Evolutionary conservation across 345 rosid species (phyloP).

Genomic region (Sonneratia caseolaris): DNA sequence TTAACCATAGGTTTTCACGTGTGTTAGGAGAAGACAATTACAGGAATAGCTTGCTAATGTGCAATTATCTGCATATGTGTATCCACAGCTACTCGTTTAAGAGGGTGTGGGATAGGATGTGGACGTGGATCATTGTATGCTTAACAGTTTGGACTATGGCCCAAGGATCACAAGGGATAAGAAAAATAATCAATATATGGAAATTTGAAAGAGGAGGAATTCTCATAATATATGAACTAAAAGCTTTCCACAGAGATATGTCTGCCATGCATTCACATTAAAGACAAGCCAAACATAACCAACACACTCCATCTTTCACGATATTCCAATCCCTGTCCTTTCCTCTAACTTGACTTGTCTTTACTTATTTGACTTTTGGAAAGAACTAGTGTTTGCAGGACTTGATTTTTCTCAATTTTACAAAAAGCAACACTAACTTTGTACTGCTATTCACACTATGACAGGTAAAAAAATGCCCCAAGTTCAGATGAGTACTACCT

Average conservation of each 20-base stretch:
- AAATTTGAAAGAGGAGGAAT: too few relatives aligned
- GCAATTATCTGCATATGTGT: background rate
- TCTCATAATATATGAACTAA: background rate
- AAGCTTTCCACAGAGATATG: background rate
- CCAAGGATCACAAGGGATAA: background rate
- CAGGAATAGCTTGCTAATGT: background rate
- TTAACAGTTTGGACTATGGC: background rate
- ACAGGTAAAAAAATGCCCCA: background rate
- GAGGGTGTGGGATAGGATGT: background rate
- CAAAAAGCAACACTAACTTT: background rate
- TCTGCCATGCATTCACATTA: background rate
- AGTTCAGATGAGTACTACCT: background rate
- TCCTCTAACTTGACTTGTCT: background rate
- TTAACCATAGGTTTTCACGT: background rate
- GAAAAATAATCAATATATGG: background rate
- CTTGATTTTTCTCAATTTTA: background rate
- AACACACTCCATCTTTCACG: background rate
- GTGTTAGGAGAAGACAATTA: background rate
- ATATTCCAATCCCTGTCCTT: background rate
- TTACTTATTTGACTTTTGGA: background rate
- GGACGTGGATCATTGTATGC: background rate
- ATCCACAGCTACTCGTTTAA: background rate
- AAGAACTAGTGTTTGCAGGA: background rate
- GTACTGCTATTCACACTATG: background rate
- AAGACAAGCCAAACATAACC: background rate